Evolutionary conservation across 225 moss, liverwort and hornwort species (phyloP).

Genomic region (Climacium dendroides): DNA sequence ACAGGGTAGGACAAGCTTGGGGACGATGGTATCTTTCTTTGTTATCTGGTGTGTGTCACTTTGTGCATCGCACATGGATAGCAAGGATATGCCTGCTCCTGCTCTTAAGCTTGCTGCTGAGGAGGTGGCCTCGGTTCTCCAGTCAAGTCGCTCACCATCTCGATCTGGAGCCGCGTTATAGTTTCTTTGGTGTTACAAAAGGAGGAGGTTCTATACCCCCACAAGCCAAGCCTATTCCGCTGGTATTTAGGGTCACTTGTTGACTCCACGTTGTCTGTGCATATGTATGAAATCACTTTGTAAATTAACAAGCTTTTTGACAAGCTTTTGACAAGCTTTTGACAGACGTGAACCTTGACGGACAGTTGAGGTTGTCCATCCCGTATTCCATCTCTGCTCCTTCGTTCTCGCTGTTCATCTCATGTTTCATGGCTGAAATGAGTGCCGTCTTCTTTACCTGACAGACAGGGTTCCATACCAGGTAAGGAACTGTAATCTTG

Average conservation of each 20-base stretch:
- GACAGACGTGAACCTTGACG: background rate
- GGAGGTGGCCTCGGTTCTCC: constrained; percentile 47
- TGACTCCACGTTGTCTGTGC: background rate
- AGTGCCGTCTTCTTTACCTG: background rate
- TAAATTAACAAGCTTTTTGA: background rate
- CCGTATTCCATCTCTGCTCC: background rate
- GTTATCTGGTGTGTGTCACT: constrained; percentile 53
- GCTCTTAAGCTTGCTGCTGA: constrained; percentile 48
- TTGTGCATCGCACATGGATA: constrained; percentile 34
- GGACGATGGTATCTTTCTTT: constrained; percentile 39
- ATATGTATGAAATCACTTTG: background rate
- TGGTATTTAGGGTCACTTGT: background rate
- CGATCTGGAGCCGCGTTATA: constrained; percentile 12
- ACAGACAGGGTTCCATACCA: background rate
- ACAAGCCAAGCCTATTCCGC: background rate
- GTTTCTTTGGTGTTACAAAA: background rate
- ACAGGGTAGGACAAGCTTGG: constrained; percentile 30
- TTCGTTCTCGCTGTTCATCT: background rate
- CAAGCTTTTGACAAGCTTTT: background rate
- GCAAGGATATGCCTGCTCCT: constrained; percentile 44
- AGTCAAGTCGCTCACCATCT: constrained; percentile 12
- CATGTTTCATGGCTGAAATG: background rate
- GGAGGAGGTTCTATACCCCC: background rate
- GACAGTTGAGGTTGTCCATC: background rate
- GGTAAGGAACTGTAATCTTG: background rate